Evolutionary conservation across 75 land plant genomes (phyloP), one percentile per base, ranked within the genome.

Genomic region (Picea glauca): DNA sequence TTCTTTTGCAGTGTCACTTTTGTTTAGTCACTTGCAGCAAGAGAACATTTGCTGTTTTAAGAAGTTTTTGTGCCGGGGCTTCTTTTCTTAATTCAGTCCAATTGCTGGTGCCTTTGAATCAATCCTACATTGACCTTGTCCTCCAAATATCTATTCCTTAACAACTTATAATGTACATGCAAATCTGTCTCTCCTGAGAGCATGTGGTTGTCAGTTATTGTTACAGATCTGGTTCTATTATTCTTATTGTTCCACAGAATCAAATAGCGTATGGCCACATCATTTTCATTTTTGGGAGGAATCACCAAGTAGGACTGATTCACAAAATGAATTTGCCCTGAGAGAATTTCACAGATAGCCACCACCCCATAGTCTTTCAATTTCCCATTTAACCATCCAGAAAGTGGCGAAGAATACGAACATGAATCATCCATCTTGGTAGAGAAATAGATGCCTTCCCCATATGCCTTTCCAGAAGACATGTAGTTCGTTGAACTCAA

Each of bases 201-300:
- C 54, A 46, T 46, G 13, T 72, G 30, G 2, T n/a, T 43, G 3
- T 21, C 13, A 35, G 23, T 46, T 72, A 40, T 43, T n/a, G 0
- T 46, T 65, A 32, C 40, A 3, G 32, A 4, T 65, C 33, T 31
- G 31, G 18, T 0, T 32, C 0, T 4, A 18, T 13, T 33, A 38
- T 20, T 2, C 20, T 70, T 38, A 13, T n/a, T 20, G 2, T 73
- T 54, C 13, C 20, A 31, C 26, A 85, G 85, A 50, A 85, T 33
- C 32, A 85, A 35, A 62, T 85, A 85, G 0, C 87, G 73, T 15
- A 85, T 78, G 9, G 85, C 81, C 15, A 85, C 85, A 74, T 82
- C 77, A 23, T 38, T 75, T 67, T 85, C 85, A 35, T 78, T 3
- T 57, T 82, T 70, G 0, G 77, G 84, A 13, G 87, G 87, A 32